Evolutionary conservation across 2,329 filamentous ascomycete genomes (phyloP).

Genomic region (Bipolaris zeicola): DNA sequence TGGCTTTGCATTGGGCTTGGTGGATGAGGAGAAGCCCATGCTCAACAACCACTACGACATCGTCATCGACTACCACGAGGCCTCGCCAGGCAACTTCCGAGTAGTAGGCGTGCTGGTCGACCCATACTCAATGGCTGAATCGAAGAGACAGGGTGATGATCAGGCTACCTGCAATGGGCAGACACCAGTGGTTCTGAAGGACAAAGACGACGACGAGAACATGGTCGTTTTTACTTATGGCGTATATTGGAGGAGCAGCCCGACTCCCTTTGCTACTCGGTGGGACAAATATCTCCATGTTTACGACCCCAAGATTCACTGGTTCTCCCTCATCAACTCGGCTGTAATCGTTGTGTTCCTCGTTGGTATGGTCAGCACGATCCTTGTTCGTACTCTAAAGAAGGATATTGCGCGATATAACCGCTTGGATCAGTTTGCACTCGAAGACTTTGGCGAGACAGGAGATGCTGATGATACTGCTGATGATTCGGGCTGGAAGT

Average conservation of each 20-base stretch:
- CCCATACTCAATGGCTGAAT: slow-evolving; percentile 72
- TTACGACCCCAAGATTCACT: slow-evolving; percentile 97
- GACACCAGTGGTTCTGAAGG: slow-evolving; percentile 67
- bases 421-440: slow-evolving; percentile 84
- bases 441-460: slow-evolving; percentile 85
- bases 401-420: slow-evolving; percentile 99
- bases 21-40: slow-evolving; percentile 60
- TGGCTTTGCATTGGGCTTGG: slow-evolving; percentile 78
- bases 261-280: slow-evolving; percentile 90
- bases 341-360: slow-evolving; percentile 93
- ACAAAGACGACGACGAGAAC: slow-evolving; percentile 62
- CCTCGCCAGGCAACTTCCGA: slow-evolving; percentile 72
- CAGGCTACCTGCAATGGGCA: slow-evolving; percentile 68
- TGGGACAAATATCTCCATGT: slow-evolving; percentile 99
- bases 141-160: slow-evolving; percentile 57
- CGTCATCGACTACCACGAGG: slow-evolving; percentile 86
- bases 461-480: slow-evolving; percentile 83
- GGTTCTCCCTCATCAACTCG: slow-evolving; percentile 97
- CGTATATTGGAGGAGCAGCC: slow-evolving; percentile 83
- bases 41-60: slow-evolving; percentile 98
- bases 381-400: slow-evolving; percentile 82
- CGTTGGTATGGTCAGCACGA: slow-evolving; percentile 88
- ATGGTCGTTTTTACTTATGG: slow-evolving; percentile 86
- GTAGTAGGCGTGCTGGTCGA: slow-evolving; percentile 92
- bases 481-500: slow-evolving; percentile 97